phyloP scores from a whole-genome alignment of 2,329 filamentous ascomycete species.

The Cylindrodendrum hubeiense region DNA sequence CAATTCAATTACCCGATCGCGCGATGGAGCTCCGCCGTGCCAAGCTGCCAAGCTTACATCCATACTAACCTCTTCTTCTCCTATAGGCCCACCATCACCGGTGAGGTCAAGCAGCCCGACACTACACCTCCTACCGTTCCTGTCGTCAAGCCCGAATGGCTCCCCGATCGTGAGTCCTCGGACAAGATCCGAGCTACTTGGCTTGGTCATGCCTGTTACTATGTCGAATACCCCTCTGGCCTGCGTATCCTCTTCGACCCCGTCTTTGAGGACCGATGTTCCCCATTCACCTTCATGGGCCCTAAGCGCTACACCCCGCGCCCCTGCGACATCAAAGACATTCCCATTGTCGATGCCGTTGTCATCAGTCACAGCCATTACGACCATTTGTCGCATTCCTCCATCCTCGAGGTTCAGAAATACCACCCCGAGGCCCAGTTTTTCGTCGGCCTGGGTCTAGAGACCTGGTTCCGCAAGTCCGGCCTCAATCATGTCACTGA shows the following conservation, averaged over 20 bases:
- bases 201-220: conserved; percentile 96
- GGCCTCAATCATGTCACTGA: conserved; percentile 86
- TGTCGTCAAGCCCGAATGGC: conserved; percentile 76
- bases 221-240: conserved; percentile 88
- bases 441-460: conserved; percentile 87
- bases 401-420: conserved; percentile 77
- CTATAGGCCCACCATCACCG: conserved; percentile 53
- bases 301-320: conserved; percentile 83
- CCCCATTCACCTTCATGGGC: conserved; percentile 76
- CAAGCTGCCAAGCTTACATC: neutral
- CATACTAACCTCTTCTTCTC: conserved; percentile 21
- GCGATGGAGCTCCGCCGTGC: neutral
- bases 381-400: conserved; percentile 87
- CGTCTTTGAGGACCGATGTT: conserved; percentile 90
- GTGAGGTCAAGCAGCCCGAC: conserved; percentile 64
- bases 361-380: conserved; percentile 94
- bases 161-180: conserved; percentile 68
- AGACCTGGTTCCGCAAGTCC: conserved; percentile 80
- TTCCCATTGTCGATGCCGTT: conserved; percentile 81
- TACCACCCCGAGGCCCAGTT: conserved; percentile 85
- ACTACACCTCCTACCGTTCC: conserved; percentile 75
- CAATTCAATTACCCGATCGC: neutral
- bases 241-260: conserved; percentile 93
- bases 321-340: conserved; percentile 82
- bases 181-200: conserved; percentile 84